phyloP scores from a whole-genome alignment of 345 rosid species.

The Iberis pinnata region DNA sequence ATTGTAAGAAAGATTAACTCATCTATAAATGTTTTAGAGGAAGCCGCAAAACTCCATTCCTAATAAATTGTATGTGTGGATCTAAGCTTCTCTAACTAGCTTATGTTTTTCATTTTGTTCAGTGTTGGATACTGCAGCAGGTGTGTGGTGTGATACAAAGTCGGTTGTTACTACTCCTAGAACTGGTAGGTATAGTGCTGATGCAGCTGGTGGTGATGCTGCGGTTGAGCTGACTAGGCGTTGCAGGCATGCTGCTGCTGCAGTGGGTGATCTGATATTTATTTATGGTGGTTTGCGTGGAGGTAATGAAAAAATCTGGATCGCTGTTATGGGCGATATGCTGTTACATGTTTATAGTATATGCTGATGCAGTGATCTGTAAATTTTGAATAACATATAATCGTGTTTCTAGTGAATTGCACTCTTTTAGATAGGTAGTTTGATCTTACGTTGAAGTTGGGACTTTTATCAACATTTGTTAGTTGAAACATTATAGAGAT shows the following conservation, averaged over 20 bases:
- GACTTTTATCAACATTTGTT: background rate
- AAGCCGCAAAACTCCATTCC: background rate
- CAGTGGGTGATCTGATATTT: slow-evolving; percentile 87
- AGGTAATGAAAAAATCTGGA: slow-evolving; percentile 46
- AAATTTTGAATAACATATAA: slow-evolving; percentile 3
- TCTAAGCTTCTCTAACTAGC: slow-evolving; percentile 17
- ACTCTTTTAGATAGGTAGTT: background rate
- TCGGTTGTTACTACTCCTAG: slow-evolving; percentile 96
- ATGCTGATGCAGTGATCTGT: background rate
- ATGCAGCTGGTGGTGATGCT: slow-evolving; percentile 97
- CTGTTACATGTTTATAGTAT: background rate
- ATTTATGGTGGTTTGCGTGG: slow-evolving; percentile 99
- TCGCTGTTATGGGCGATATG: background rate
- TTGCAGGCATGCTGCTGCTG: slow-evolving; percentile 99
- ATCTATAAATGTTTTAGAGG: background rate
- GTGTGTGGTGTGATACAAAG: slow-evolving; percentile 99
- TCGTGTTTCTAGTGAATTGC: background rate
- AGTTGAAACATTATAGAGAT: background rate
- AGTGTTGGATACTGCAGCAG: slow-evolving; percentile 99
- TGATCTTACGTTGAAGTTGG: slow-evolving; percentile 8
- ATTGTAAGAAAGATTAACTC: background rate
- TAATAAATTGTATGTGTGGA: background rate
- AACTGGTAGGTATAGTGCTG: slow-evolving; percentile 86
- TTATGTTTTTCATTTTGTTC: slow-evolving; percentile 27
- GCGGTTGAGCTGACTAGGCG: slow-evolving; percentile 96